Base-by-base conservation (phyloP, 2,329 filamentous ascomycete genomes). In the Arthrocladium fulminans region DNA sequence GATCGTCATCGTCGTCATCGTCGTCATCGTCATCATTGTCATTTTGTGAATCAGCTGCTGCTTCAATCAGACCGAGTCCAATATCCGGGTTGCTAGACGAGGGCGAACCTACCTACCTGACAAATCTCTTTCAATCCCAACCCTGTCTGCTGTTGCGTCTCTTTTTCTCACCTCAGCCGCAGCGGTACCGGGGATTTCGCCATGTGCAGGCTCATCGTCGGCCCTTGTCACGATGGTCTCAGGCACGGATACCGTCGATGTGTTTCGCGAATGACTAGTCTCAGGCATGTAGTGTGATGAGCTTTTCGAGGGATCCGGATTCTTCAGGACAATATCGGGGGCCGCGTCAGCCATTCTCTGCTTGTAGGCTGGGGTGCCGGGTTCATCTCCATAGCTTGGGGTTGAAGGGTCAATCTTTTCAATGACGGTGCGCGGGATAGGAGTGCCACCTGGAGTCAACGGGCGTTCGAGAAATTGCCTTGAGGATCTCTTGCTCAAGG, bases 361-460 rank as follows among this genome's bases (percentile, higher is more conserved):
- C 50, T 78, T 69, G 54, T 77, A 73, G 51, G 78, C 80, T 30
- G 65, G 61, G 43, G 79, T 83, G 24, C 79, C 79, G 23, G 79
- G 78, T 6, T 81, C 70, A 48, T 83, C 79, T 17, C 79, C 79
- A 62, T 81, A 69, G 56, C 73, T 75, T 32, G 77, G 75, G 50
- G 67, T 62, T 24, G 73, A 68, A 24, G 73, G 70, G 52, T 82
- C 78, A 42, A 83, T 69, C 61, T 77, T 78, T 59, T 82, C 78
- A 15, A 82, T 77, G 8, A 82, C 65, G 4, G 76, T 80, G 55
- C 70, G 74, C 15, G 79, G 79, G 30, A 82, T 69, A 7, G 73
- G 67, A 4, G 71, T 68, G 41, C 71, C 75, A 27, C 72, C 73
- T 3, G 75, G 74, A 8, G 72, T 75, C 30, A 67, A 56, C 19